A percentile compares a stretch with the other conserved stretches of the same genome.
These are phyloP conservation scores for Rhinocladiella mackenziei DNA, from an alignment of 2,329 filamentous ascomycete species.

Conservation along the genomic window DNA sequence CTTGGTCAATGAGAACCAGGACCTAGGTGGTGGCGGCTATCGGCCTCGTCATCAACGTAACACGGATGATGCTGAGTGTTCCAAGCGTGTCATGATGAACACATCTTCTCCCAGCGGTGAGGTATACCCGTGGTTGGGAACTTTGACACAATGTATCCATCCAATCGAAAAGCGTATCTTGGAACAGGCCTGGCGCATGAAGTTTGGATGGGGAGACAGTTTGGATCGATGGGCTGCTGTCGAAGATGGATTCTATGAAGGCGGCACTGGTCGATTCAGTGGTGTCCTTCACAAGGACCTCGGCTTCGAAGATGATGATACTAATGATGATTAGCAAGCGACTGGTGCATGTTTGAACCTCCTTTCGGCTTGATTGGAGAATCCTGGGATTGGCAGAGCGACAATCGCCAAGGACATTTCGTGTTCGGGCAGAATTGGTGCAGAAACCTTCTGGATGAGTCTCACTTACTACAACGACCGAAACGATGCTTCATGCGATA, in stretches of 20 bases:
- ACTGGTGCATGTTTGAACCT: no score
- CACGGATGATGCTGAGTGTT: background rate
- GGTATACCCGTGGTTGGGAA: slow-evolving; percentile 27
- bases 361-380: no score
- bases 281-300: slow-evolving; percentile 26
- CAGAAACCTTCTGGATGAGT: no score
- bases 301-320: no score
- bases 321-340: no score
- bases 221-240: slow-evolving; percentile 25
- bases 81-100: slow-evolving; percentile 15
- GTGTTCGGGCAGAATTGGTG: no score
- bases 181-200: slow-evolving; percentile 30
- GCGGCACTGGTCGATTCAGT: slow-evolving; percentile 33
- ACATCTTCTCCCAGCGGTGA: background rate
- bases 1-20: background rate
- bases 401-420: no score
- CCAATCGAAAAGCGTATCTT: slow-evolving; percentile 31
- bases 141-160: slow-evolving; percentile 30
- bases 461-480: no score
- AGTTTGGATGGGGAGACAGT: slow-evolving; percentile 30
- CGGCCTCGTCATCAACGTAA: background rate
- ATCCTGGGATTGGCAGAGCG: no score
- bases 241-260: slow-evolving; percentile 32
- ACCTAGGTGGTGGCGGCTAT: background rate
- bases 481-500: no score